A percentile compares a stretch with the other conserved stretches of the same genome.
Conservation (phyloP, 2,329 filamentous ascomycete species). For the Penicillium janthinellum region DNA sequence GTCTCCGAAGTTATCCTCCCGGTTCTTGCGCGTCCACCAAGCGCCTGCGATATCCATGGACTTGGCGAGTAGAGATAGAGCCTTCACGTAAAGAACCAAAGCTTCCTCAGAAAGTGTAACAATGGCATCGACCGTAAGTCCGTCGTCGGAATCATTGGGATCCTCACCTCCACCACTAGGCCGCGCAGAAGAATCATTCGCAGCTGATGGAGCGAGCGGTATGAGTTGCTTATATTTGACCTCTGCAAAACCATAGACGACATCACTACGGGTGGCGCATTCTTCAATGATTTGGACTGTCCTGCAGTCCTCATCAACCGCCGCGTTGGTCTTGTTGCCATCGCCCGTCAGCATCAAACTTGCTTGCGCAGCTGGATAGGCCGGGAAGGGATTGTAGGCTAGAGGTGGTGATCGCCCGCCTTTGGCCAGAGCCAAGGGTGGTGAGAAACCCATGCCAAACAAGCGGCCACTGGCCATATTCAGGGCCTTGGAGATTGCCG, state of each 20-base stretch:
- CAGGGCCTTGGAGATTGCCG: constrained; percentile 90
- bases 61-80: constrained; percentile 82
- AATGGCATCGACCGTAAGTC: constrained; percentile 81
- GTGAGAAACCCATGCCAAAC: constrained; percentile 54
- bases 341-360: constrained; percentile 66
- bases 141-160: constrained; percentile 61
- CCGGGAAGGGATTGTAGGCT: constrained; percentile 71
- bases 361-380: constrained; percentile 74
- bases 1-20: constrained; percentile 59
- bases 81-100: constrained; percentile 93
- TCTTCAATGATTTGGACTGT: constrained; percentile 85
- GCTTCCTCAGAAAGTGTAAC: constrained; percentile 91
- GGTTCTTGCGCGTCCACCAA: constrained; percentile 84
- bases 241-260: constrained; percentile 96
- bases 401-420: constrained; percentile 50
- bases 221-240: constrained; percentile 98
- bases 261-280: constrained; percentile 87
- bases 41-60: constrained; percentile 92
- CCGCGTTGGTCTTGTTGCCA: constrained; percentile 61
- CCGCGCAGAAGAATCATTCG: constrained; percentile 36
- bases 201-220: constrained; percentile 73
- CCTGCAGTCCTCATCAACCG: constrained; percentile 75
- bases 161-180: constrained; percentile 35
- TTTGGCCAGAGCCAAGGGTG: constrained; percentile 49
- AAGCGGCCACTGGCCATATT: constrained; percentile 78